Base-by-base conservation (phyloP, 2,329 filamentous ascomycete genomes). In the Emmonsia crescens region DNA sequence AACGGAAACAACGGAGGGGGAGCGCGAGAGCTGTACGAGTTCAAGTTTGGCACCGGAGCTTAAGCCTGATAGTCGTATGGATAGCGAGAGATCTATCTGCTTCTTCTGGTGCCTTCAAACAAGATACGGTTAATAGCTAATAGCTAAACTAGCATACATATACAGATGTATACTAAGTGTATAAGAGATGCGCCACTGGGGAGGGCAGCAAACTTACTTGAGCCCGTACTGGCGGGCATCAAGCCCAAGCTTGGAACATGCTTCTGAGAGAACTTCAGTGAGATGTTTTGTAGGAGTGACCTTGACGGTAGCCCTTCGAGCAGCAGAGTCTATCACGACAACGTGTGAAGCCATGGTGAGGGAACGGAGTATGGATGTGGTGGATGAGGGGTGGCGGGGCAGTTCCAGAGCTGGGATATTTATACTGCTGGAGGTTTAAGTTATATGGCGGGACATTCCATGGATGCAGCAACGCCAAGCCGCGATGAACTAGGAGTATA, bases 1-100 rank as follows among this genome's bases (percentile, higher is more conserved):
- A 49, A 99, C 88, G 48, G 88, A 91, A 61, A 99, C 88, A 56
- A 88, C 88, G 1, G 90, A 87, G 0, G 92, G 88, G 0, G 91
- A 94, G 62, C 89, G 89, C 54, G 92, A 94, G 63, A 88, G 86
- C 71, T 90, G 86, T 27, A 96, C 88, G 57, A 99, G 88, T 72
- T 97, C 92, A 62, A 99, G 85, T 72, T 95, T 96, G 63, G 94
- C 93, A 64, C 94, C 94, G 44, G 89, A 84, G 14, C 83, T 81
- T 5, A 99, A 86, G 57, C 91, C 90, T 5, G 91, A 88, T 33
- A 93, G 85, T 56, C 93, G 87, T 72, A 92, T 90, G 49, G 89
- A 88, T 61, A 91, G 82, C 6, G 91, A 93, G 9, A 99, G 83
- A 70, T 96, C 91, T 62, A 99, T 79, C 40, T 85, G 81, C 71